These are phyloP conservation scores for Tolypocladium tundrense DNA, from an alignment of 2,329 filamentous ascomycete species.

Conservation along the genomic window DNA sequence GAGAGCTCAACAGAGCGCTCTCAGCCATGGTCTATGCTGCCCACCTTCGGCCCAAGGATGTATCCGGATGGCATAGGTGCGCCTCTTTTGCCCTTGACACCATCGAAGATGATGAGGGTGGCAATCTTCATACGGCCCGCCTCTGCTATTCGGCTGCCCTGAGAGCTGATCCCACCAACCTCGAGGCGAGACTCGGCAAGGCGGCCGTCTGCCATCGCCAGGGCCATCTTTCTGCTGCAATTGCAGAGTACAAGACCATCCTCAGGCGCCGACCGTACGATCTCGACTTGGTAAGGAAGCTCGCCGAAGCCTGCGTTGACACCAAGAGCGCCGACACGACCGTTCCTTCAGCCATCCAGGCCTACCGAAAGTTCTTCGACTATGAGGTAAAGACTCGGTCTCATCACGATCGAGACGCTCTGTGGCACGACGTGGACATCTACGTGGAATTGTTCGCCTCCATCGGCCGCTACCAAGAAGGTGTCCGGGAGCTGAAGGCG, in stretches of 20 bases:
- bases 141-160: constrained; percentile 52
- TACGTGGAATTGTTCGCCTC: constrained; percentile 73
- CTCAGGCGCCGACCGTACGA: constrained; percentile 43
- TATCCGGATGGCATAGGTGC: constrained; percentile 47
- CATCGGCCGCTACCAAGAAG: constrained; percentile 51
- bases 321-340: constrained; percentile 32
- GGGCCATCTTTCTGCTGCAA: constrained; percentile 42
- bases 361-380: constrained; percentile 38
- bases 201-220: constrained; percentile 47
- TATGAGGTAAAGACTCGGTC: constrained; percentile 24
- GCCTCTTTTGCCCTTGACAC: constrained; percentile 46
- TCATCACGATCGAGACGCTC: constrained; percentile 27
- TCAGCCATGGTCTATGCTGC: constrained; percentile 52
- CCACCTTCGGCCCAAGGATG: constrained; percentile 51
- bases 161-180: constrained; percentile 43
- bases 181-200: constrained; percentile 49
- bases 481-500: constrained; percentile 58
- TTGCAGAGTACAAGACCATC: constrained; percentile 45
- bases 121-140: constrained; percentile 42
- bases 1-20: constrained; percentile 45
- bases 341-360: constrained; percentile 30
- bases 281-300: constrained; percentile 41
- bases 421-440: constrained; percentile 77
- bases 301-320: constrained; percentile 47
- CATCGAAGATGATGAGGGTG: constrained; percentile 33